Percentiles rank a stretch among this genome's conserved stretches.
phyloP scores from a whole-genome alignment of 345 rosid species.

The Moricandia arvensis region DNA sequence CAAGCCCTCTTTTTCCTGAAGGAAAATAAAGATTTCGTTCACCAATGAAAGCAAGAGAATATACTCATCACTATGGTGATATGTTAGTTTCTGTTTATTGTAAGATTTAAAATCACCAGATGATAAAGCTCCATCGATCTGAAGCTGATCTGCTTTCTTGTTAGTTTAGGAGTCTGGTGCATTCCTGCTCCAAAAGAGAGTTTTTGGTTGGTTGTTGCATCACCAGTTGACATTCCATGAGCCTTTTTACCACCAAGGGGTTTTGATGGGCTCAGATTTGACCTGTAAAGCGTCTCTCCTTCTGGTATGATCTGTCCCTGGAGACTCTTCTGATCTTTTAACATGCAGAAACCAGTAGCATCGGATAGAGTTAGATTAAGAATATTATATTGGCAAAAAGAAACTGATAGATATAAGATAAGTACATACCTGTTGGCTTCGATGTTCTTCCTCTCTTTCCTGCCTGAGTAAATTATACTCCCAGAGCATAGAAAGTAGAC shows the following conservation, averaged over 20 bases:
- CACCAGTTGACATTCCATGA: constrained; percentile 76
- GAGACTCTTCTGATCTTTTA: constrained; percentile 95
- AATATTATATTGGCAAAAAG: neutral
- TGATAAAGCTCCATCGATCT: constrained; percentile 53
- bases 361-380: neutral
- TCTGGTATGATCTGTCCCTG: constrained; percentile 94
- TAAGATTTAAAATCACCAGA: constrained; percentile 42
- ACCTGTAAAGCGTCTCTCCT: constrained; percentile 88
- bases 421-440: constrained; percentile 68
- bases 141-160: constrained; percentile 56
- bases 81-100: neutral
- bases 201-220: constrained; percentile 59
- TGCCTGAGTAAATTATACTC: constrained; percentile 69
- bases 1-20: constrained; percentile 67
- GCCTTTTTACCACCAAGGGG: constrained; percentile 66
- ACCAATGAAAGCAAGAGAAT: neutral
- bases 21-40: neutral
- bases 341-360: neutral
- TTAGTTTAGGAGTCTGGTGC: constrained; percentile 65
- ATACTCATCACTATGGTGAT: neutral
- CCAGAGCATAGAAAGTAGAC: constrained; percentile 86
- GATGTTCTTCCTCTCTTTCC: constrained; percentile 92
- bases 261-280: constrained; percentile 95
- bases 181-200: constrained; percentile 70
- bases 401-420: neutral